Evolutionary conservation across 2,329 filamentous ascomycete genomes (phyloP).

Genomic region (Claviceps sorghi): DNA sequence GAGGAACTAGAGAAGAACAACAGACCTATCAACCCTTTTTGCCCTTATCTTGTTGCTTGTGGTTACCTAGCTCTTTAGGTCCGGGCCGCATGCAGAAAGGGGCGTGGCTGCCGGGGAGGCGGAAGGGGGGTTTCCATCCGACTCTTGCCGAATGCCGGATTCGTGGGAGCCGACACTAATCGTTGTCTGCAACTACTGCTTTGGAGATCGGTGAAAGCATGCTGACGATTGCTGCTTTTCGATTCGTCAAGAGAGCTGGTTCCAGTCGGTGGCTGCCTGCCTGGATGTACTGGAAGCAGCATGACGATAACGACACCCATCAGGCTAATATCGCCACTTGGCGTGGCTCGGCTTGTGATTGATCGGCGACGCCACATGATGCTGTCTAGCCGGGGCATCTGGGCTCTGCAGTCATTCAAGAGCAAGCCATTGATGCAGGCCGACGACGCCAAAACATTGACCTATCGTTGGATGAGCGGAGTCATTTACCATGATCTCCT

Average conservation of each 20-base stretch:
- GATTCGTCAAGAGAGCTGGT: too few species aligned
- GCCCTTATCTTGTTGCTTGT: too few species aligned
- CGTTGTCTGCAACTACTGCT: neutral
- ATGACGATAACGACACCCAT: neutral
- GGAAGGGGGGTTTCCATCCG: neutral
- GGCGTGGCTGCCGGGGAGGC: too few species aligned
- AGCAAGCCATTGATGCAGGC: neutral
- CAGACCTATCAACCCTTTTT: too few species aligned
- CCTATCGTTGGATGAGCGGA: neutral
- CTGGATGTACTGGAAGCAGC: neutral
- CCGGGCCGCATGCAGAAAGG: neutral
- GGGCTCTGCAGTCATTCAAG: neutral
- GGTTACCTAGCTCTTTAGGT: too few species aligned
- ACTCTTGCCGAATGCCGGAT: neutral
- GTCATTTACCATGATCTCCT: too few species aligned
- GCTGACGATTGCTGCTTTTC: neutral
- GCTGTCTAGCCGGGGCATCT: neutral
- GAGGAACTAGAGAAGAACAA: too few species aligned
- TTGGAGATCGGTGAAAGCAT: neutral
- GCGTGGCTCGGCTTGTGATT: neutral
- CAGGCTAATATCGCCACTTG: neutral
- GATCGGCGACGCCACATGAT: neutral
- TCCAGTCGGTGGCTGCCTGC: neutral
- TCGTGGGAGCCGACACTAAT: neutral
- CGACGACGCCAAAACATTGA: neutral